Evolutionary conservation across 805 yeast species (phyloP).

Genomic region (Suhomyces emberorum): DNA sequence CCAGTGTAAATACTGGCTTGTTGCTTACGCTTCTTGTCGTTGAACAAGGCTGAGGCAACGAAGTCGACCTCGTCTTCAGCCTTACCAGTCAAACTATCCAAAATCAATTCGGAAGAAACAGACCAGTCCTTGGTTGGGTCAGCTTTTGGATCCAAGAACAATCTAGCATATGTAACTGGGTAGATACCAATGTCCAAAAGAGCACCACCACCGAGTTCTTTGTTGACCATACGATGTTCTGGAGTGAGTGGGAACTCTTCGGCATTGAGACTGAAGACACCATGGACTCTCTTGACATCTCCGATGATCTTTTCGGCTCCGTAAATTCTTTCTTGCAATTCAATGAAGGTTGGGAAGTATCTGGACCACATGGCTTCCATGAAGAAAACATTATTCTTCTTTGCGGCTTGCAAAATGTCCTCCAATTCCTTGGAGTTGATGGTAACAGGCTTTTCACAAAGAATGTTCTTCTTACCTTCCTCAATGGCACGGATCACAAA

Average conservation of each 20-base stretch:
- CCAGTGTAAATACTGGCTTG: conserved; percentile 33
- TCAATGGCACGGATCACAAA: conserved; percentile 41
- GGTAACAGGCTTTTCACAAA: conserved; percentile 56
- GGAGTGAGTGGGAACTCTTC: conserved; percentile 22
- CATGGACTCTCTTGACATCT: conserved; percentile 39
- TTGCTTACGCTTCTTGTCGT: conserved; percentile 39
- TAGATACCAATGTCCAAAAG: conserved; percentile 56
- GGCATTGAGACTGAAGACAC: conserved; percentile 41
- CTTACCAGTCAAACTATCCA: conserved; percentile 29
- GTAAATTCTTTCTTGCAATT: conserved; percentile 32
- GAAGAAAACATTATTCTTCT: conserved; percentile 39
- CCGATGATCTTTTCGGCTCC: conserved; percentile 45
- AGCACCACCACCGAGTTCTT: conserved; percentile 52
- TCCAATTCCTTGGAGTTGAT: conserved; percentile 44
- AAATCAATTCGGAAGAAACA: conserved; percentile 27
- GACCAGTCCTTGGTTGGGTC: conserved; percentile 9
- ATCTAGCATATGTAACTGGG: conserved; percentile 44
- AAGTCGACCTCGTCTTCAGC: conserved; percentile 41
- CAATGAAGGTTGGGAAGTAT: conserved; percentile 44
- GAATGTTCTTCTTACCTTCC: conserved; percentile 48
- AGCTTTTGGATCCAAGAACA: conserved; percentile 30
- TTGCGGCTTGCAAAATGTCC: conserved; percentile 43
- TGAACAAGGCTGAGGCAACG: conserved; percentile 33
- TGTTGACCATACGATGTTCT: conserved; percentile 39
- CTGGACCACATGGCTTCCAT: conserved; percentile 64